phyloP scores from a whole-genome alignment of 371 early-diverging fungal genomes.

The Syncephalastrum sp. region DNA sequence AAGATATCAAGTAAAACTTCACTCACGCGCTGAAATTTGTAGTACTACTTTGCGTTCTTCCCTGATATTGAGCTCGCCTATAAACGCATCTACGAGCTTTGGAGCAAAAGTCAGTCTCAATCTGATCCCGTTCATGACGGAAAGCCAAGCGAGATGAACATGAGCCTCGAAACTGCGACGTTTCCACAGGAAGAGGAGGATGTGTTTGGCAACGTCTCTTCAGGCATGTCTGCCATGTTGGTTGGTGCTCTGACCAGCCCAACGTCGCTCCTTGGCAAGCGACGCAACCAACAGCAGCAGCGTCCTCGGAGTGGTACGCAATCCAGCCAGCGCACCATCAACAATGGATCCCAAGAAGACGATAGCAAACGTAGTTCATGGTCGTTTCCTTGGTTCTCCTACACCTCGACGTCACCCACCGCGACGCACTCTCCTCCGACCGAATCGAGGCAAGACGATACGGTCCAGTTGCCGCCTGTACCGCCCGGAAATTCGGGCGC shows the following conservation, averaged over 20 bases:
- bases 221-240: constrained; percentile 16
- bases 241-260: constrained; percentile 11
- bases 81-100: constrained; percentile 19
- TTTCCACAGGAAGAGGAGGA: constrained; percentile 5
- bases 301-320: neutral
- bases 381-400: constrained; percentile 12
- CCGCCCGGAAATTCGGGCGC: no score
- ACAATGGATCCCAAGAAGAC: neutral
- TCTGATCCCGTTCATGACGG: no score
- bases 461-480: no score
- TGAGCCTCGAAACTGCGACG: constrained; percentile 3
- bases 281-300: constrained; percentile 1
- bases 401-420: constrained; percentile 1
- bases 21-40: neutral
- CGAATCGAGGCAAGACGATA: neutral
- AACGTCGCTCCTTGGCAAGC: neutral
- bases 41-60: constrained; percentile 74
- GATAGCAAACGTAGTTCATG: constrained; percentile 6
- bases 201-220: constrained; percentile 12
- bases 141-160: constrained; percentile 1
- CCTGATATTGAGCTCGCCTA: constrained; percentile 37
- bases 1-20: no score
- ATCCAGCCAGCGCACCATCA: neutral
- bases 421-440: constrained; percentile 1
- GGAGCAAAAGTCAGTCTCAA: constrained; percentile 6